These are phyloP conservation scores for Malassezia furfur DNA, from an alignment of 1,284 basidiomycete species.

Conservation along the genomic window DNA sequence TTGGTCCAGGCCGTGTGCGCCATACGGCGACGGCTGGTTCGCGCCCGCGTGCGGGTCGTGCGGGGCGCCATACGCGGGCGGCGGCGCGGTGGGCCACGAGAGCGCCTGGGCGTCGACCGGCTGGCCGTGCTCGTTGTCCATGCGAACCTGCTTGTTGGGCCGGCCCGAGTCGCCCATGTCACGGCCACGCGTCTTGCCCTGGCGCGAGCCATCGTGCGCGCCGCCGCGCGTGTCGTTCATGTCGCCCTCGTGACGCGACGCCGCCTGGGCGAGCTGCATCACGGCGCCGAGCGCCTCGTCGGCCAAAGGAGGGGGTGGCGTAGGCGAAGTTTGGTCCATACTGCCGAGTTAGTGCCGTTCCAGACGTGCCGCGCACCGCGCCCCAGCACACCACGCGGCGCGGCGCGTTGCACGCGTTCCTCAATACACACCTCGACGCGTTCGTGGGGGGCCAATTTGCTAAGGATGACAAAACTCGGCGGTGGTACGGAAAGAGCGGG, in stretches of 20 bases:
- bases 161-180: conserved; percentile 14
- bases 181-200: conserved; percentile 6
- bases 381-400: neutral
- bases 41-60: conserved; percentile 2
- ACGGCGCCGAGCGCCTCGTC: conserved; percentile 18
- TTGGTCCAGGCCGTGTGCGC: conserved; percentile 13
- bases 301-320: conserved; percentile 15
- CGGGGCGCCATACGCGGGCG: conserved; percentile 12
- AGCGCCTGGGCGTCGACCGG: conserved; percentile 14
- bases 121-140: conserved; percentile 9
- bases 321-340: conserved; percentile 16
- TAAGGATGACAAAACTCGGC: conserved; percentile 21
- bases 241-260: conserved; percentile 13
- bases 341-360: neutral
- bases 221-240: neutral
- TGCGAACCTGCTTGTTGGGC: conserved; percentile 13
- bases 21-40: neutral
- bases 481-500: conserved; percentile 3
- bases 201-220: neutral
- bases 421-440: conserved; percentile 4
- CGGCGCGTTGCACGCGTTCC: neutral
- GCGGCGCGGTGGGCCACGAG: conserved; percentile 14
- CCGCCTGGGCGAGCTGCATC: conserved; percentile 17
- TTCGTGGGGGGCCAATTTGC: conserved; percentile 12
- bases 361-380: neutral